phyloP scores from a whole-genome alignment of 495 filamentous ascomycete genomes.

The Chaetomium fimeti region DNA sequence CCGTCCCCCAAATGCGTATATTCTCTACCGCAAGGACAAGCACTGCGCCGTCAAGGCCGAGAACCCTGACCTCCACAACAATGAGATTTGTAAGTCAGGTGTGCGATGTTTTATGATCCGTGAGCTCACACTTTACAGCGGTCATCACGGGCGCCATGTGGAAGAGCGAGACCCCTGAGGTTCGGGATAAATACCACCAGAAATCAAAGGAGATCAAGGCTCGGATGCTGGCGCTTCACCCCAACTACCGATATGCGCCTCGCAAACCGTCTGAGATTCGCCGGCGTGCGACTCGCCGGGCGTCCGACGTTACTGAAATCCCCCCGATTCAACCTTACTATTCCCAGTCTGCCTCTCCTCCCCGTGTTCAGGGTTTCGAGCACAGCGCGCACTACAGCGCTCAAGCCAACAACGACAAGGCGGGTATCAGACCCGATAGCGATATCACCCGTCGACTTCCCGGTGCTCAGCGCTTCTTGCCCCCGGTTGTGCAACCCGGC shows the following conservation, averaged over 20 bases:
- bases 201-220: constrained; percentile 24
- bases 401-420: constrained; percentile 8
- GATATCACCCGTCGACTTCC: constrained; percentile 17
- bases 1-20: constrained; percentile 33
- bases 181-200: constrained; percentile 23
- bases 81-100: constrained; percentile 30
- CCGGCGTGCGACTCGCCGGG: constrained; percentile 16
- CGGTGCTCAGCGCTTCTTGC: constrained; percentile 12
- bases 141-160: constrained; percentile 29
- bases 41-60: constrained; percentile 17
- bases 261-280: constrained; percentile 24
- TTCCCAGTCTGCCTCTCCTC: background rate
- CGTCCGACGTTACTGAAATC: background rate
- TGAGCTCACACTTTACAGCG: constrained; percentile 21
- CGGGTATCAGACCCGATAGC: constrained; percentile 7
- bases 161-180: constrained; percentile 24
- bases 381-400: constrained; percentile 4
- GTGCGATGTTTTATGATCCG: background rate
- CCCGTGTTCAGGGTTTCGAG: constrained; percentile 2
- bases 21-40: constrained; percentile 30
- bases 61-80: constrained; percentile 27
- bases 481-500: constrained; percentile 9
- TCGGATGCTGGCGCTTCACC: constrained; percentile 16
- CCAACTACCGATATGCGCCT: constrained; percentile 24
- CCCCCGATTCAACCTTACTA: constrained; percentile 2